Evolutionary conservation across 1,284 basidiomycete genomes (phyloP), one percentile per base, ranked within the genome.

Genomic region (Mycena citricolor): DNA sequence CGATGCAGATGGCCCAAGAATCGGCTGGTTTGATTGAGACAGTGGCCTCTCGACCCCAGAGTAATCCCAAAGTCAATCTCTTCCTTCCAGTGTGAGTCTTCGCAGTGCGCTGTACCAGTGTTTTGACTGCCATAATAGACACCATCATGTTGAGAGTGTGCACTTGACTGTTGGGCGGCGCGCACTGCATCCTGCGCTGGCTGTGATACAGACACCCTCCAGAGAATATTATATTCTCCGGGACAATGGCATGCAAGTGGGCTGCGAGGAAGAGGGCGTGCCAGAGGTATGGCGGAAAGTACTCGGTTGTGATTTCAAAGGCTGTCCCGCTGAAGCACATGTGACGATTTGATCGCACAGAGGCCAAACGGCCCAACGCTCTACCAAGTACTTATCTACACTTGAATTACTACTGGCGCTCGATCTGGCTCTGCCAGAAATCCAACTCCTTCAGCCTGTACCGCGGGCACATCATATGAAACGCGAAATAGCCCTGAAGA

Each of bases 171-270:
- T 71, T 0, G 32, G 66, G 0, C 29, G 69, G 4, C 54, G 56
- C 12, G 53, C 63, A 4, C 61, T 88, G n/a, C 84, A 87, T 54
- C 59, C 65, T 6, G 82, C 79, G 1, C 52, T 88, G 5, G 86
- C 85, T 1, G 63, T 75, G 12, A 71, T 87, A 5, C 84, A 85
- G 56, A 88, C 85, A 0, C 76, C 77, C 4, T 67, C 65, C 26
- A 64, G 85, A 45, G 82, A 82, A 58, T 85, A 86, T 56, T 81
- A 70, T 54, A 68, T 87, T 30, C 58, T 88, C 44, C 74, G 71
- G 43, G 82, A 87, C 45, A 88, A 84, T 47, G 86, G 85, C 3
- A 81, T 85, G 77, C 76, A 83, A 54, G 70, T 88, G 17, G 85
- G 86, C 10, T 81, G 76, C 45, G 85, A 88, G 58, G 85, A 88